Percentiles rank a stretch among this genome's conserved stretches.
These are phyloP conservation scores for Sambucus nigra DNA, from an alignment of 129 eudicot genomes.

Conservation along the genomic window DNA sequence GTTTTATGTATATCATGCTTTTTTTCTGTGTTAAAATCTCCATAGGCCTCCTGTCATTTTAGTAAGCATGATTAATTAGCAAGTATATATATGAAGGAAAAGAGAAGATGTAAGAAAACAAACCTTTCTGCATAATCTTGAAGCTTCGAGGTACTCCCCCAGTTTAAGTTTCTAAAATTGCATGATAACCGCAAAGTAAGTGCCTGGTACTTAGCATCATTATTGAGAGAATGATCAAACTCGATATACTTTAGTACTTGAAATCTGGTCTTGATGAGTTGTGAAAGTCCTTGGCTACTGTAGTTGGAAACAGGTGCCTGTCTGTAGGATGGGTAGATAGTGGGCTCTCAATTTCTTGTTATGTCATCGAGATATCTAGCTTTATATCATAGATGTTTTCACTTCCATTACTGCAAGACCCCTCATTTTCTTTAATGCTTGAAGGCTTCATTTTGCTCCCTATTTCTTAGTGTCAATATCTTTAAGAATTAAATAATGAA, in stretches of 20 bases:
- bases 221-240: no score
- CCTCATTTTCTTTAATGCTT: conserved; percentile 93
- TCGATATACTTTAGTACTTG: conserved; percentile 26
- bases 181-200: no score
- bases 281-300: conserved; percentile 46
- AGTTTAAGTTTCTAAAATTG: no score
- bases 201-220: no score
- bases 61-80: no score
- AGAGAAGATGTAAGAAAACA: no score
- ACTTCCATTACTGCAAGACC: conserved; percentile 77
- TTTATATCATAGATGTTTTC: conserved; percentile 92
- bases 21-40: no score
- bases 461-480: conserved; percentile 69
- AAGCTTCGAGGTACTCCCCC: no score
- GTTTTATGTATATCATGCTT: no score
- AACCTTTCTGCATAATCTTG: no score
- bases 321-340: conserved; percentile 26
- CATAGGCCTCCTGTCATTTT: no score
- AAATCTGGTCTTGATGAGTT: conserved; percentile 47
- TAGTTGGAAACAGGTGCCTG: conserved; percentile 36
- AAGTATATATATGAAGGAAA: no score
- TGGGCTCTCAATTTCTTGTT: conserved; percentile 49
- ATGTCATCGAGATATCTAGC: conserved; percentile 67
- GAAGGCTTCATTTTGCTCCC: conserved; percentile 82
- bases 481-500: conserved; percentile 19